Conservation (phyloP, 169 alveolate species). For the Plasmodium relictum region DNA sequence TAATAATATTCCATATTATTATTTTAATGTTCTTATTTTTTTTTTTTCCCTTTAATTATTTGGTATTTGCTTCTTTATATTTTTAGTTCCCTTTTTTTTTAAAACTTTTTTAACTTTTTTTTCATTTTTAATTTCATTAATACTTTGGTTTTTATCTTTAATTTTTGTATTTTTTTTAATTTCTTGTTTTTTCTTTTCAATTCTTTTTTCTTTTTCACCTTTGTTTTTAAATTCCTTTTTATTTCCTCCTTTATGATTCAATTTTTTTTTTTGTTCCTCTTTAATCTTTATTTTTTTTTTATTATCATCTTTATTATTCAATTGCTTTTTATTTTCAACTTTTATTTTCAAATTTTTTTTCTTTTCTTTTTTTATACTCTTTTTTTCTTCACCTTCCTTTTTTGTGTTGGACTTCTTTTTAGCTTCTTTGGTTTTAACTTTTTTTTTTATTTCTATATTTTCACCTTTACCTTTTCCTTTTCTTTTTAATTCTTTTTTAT, state of each 20-base stretch:
- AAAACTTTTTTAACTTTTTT: conserved; percentile 24
- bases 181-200: too few species aligned
- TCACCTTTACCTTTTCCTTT: conserved; percentile 20
- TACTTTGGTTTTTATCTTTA: too few species aligned
- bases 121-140: conserved; percentile 8
- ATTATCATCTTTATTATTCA: conserved; percentile 18
- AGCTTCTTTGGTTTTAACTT: conserved; percentile 2
- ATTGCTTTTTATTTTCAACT: conserved; percentile 19
- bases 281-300: conserved; percentile 22
- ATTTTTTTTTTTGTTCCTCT: conserved; percentile 12
- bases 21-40: background rate
- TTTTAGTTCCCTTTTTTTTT: conserved; percentile 39
- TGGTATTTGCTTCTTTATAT: too few species aligned
- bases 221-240: conserved; percentile 15
- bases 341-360: conserved; percentile 15
- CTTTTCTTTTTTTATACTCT: conserved; percentile 12
- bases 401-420: conserved; percentile 9
- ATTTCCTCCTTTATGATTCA: conserved; percentile 11
- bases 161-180: too few species aligned
- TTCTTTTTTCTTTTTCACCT: conserved; percentile 16
- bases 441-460: conserved; percentile 33
- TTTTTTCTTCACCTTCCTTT: conserved; percentile 12
- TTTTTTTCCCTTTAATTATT: background rate
- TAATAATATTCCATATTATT: too few species aligned
- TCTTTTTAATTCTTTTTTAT: conserved; percentile 2